Conservation (phyloP, 371 early-diverging fungal species). For the Mortierella sp. region DNA sequence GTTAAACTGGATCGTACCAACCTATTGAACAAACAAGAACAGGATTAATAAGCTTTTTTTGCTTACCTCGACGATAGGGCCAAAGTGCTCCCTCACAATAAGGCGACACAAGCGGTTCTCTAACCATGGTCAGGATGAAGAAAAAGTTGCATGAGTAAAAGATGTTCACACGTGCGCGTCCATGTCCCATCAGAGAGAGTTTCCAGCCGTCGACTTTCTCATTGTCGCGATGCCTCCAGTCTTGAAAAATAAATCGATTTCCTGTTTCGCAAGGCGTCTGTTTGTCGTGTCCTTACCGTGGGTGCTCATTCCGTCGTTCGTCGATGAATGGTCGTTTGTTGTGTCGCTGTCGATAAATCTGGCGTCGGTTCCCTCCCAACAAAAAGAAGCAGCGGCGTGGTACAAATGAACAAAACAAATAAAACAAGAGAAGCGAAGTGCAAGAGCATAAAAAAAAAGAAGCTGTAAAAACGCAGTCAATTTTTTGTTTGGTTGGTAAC, state of each 20-base stretch:
- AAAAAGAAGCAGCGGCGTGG: not conserved
- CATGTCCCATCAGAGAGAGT: not conserved
- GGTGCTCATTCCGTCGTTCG: not conserved
- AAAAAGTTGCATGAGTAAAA: not conserved
- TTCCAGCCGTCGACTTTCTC: too few species aligned
- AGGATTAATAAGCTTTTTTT: too few species aligned
- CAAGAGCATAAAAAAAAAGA: not conserved
- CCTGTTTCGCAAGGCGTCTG: too few species aligned
- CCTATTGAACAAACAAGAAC: not conserved
- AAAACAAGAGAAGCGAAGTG: not conserved
- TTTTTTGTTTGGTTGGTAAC: not conserved
- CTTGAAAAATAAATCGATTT: not conserved
- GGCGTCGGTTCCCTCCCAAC: not conserved
- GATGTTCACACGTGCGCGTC: not conserved
- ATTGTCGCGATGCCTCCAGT: not conserved
- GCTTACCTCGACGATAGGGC: constrained; percentile 71
- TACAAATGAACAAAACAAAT: not conserved
- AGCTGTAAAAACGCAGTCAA: not conserved
- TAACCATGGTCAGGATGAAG: constrained; percentile 1
- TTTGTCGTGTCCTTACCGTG: not conserved
- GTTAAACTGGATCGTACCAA: not conserved
- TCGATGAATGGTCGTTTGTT: not conserved
- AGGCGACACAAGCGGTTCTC: constrained; percentile 61
- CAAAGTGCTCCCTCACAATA: constrained; percentile 75
- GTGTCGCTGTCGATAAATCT: not conserved